Conservation (phyloP, 345 rosid genomes). For the Xanthoceras sorbifolium region DNA sequence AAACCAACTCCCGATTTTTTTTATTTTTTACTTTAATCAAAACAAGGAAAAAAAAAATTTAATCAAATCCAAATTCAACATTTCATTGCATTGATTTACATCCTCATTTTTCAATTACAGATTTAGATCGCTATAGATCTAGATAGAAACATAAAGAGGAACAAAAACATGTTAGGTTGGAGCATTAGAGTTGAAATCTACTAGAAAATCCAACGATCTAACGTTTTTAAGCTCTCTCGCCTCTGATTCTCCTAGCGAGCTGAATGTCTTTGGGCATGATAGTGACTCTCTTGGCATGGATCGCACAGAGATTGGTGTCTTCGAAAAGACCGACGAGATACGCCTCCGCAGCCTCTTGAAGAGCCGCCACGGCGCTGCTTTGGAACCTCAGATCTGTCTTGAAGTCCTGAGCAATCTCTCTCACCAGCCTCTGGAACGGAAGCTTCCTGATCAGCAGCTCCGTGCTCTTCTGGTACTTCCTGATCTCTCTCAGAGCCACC, state of each 20-base stretch:
- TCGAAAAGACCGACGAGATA: constrained; percentile 52
- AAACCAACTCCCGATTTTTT: too few relatives aligned
- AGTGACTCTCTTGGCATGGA: constrained; percentile 64
- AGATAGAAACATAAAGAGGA: background rate
- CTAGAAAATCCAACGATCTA: background rate
- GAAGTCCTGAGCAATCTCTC: constrained; percentile 67
- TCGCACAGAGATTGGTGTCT: constrained; percentile 56
- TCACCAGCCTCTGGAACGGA: constrained; percentile 54
- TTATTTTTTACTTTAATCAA: too few relatives aligned
- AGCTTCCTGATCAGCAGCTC: constrained; percentile 59
- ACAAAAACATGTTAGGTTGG: background rate
- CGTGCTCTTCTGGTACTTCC: constrained; percentile 60
- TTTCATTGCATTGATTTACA: background rate
- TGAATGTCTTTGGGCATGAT: constrained; percentile 71
- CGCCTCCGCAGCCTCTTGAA: constrained; percentile 61
- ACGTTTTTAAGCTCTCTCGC: constrained; percentile 28
- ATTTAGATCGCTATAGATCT: background rate
- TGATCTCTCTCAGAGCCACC: constrained; percentile 53
- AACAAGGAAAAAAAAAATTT: too few relatives aligned
- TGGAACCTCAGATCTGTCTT: constrained; percentile 60
- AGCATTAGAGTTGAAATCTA: background rate
- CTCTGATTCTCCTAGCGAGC: constrained; percentile 58
- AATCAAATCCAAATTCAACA: background rate
- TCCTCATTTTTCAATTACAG: background rate
- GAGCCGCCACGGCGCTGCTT: constrained; percentile 57